A percentile compares a stretch with the other conserved stretches of the same genome.
Evolutionary conservation across 1,284 basidiomycete genomes (phyloP).

Genomic region (Pholiota adiposa): DNA sequence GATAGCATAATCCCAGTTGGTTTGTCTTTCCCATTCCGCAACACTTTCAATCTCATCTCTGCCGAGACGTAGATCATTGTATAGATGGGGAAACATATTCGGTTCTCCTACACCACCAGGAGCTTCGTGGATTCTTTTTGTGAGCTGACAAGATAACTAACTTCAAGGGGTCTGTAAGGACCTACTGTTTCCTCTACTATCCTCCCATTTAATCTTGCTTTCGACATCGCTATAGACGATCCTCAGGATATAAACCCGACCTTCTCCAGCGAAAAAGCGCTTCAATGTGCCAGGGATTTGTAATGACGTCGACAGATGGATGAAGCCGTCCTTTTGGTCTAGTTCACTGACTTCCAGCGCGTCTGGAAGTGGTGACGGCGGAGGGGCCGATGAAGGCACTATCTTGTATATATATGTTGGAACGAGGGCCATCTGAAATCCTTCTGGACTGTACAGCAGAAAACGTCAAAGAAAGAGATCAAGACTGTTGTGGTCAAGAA

Average conservation of each 20-base stretch:
- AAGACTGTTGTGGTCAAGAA: too few relatives aligned
- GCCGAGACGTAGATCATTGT: conserved; percentile 49
- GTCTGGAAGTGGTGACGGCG: conserved; percentile 39
- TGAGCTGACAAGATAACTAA: background rate
- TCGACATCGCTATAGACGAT: conserved; percentile 40
- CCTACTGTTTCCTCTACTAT: conserved; percentile 43
- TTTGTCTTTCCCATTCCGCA: conserved; percentile 37
- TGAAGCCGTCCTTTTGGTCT: conserved; percentile 45
- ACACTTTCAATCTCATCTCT: conserved; percentile 48
- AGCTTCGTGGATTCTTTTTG: conserved; percentile 9
- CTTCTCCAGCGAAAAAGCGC: conserved; percentile 50
- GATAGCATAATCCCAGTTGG: conserved; percentile 41
- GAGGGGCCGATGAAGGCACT: conserved; percentile 42
- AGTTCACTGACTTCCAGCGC: conserved; percentile 30
- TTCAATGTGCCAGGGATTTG: conserved; percentile 57
- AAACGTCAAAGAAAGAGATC: too few relatives aligned
- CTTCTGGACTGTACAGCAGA: too few relatives aligned
- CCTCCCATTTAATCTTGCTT: conserved; percentile 48
- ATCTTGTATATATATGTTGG: conserved; percentile 59
- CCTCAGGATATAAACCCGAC: conserved; percentile 51
- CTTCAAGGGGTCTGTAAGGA: background rate
- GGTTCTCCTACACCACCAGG: conserved; percentile 46
- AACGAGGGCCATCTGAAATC: conserved; percentile 9
- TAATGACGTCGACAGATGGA: conserved; percentile 59
- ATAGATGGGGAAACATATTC: conserved; percentile 61